Conservation (phyloP, 148 eudicot genomes). For the Arctostaphylos glauca region DNA sequence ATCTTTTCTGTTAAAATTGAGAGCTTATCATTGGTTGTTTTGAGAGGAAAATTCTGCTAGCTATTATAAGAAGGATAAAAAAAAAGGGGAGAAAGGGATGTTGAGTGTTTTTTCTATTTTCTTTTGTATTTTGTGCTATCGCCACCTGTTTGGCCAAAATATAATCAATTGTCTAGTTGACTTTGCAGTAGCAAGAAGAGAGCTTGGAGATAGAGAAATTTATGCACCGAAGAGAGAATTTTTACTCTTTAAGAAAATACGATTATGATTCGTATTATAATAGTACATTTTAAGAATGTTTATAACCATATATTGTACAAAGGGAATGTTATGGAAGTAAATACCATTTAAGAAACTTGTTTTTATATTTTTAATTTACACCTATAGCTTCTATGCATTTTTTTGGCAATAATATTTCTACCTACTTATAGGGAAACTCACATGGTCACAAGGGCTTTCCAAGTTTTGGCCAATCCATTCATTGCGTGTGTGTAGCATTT, state of each 20-base stretch:
- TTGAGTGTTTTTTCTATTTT: too few relatives aligned
- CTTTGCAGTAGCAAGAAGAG: too few relatives aligned
- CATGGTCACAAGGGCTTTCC: neutral
- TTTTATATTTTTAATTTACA: constrained; percentile 10
- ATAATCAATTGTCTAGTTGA: too few relatives aligned
- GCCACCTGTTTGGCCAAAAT: too few relatives aligned
- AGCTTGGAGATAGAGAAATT: too few relatives aligned
- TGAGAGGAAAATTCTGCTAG: too few relatives aligned
- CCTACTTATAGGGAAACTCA: neutral
- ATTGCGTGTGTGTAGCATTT: too few relatives aligned
- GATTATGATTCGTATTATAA: constrained; percentile 20
- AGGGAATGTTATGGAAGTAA: constrained; percentile 36
- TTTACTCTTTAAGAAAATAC: constrained; percentile 42
- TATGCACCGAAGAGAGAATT: neutral
- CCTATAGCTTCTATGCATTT: neutral
- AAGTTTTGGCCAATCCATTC: neutral
- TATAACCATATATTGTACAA: constrained; percentile 53
- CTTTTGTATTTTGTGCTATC: too few relatives aligned
- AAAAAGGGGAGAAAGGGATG: too few relatives aligned
- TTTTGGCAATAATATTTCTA: neutral
- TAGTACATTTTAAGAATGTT: constrained; percentile 39
- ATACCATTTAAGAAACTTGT: constrained; percentile 16
- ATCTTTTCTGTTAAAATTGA: too few relatives aligned
- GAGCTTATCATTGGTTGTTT: too few relatives aligned
- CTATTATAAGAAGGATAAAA: too few relatives aligned